Base-by-base conservation (phyloP, 2,329 filamentous ascomycete genomes). In the Neonectria magnoliae region DNA sequence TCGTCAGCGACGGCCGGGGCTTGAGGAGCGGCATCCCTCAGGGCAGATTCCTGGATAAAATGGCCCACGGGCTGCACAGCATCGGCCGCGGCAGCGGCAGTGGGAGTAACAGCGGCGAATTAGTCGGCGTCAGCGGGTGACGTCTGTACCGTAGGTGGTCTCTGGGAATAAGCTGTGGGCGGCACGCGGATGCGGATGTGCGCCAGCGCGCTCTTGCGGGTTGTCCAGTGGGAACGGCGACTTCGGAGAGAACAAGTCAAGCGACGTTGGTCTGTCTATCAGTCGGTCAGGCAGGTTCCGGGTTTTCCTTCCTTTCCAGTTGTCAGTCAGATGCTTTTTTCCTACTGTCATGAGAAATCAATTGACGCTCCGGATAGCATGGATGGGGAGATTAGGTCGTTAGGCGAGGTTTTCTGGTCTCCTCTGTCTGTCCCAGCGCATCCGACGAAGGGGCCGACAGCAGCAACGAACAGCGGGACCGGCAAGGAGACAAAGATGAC, bases 21-120 rank as follows among this genome's bases (percentile, higher is more conserved):
- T 73, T 73, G 53, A 59, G 71, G 48, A 73, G 62, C 65, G 71
- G 71, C 71, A 73, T 73, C n/a, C 36, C 48, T 27, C 48, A 60
- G 6, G 5, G 25, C 25, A 6, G 6, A 36, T 25, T 53, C 25
- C n/a, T 53, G 50, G 14, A 20, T 4, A 14, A 42, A 44, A 29
- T 54, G 36, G 52, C 42, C 41, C 53, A 36, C 25, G 42, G 25
- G 44, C 56, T 18, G 56, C 61, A 31, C 60, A 55, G 53, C 61
- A 59, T 55, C 55, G 41, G 51, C 55, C 29, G 48, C 38, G 42
- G 44, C 54, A 16, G 42, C 55, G 42, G 53, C 29, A 48, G 55
- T 16, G 33, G 25, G 25, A 25, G 45, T 22, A 36, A 18, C 55
- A 27, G 42, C 48, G 45, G 50, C 50, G 55, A 44, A 41, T 44